Evolutionary conservation across 768 basidiomycete species (phyloP).

Genomic region (Leccinum sublutescens): DNA sequence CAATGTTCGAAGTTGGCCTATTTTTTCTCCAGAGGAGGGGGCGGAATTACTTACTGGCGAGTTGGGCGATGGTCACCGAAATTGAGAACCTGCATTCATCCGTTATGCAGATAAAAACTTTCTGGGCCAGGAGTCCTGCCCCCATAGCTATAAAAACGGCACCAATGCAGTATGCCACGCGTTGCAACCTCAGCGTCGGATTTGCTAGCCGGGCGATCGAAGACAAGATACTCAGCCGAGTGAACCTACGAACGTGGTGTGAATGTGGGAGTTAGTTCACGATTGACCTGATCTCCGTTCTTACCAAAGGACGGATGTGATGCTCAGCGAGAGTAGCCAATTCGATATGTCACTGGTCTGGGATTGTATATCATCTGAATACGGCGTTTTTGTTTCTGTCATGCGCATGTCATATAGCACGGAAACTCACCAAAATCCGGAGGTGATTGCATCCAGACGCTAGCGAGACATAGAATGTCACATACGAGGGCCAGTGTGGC

Average conservation of each 20-base stretch:
- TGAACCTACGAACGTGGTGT: constrained; percentile 15
- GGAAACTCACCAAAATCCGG: constrained; percentile 10
- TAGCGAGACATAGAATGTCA: constrained; percentile 19
- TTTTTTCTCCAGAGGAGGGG: not conserved
- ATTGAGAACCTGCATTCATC: not conserved
- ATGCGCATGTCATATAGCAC: not conserved
- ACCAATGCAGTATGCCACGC: constrained; percentile 17
- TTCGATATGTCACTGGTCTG: not conserved
- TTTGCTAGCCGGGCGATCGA: constrained; percentile 24
- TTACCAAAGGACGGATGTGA: constrained; percentile 25
- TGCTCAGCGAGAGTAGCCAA: constrained; percentile 21
- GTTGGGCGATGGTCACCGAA: constrained; percentile 19
- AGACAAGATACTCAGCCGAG: constrained; percentile 29
- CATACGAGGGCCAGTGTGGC: constrained; percentile 23
- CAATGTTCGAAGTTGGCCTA: too few relatives aligned
- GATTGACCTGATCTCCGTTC: not conserved
- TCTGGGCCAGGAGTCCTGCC: constrained; percentile 18
- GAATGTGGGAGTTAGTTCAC: not conserved
- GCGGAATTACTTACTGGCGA: constrained; percentile 22
- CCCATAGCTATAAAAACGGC: constrained; percentile 16
- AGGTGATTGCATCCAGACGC: constrained; percentile 17
- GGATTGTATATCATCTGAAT: not conserved
- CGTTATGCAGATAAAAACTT: constrained; percentile 14
- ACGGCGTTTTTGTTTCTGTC: not conserved
- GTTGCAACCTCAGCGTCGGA: constrained; percentile 10